Evolutionary conservation across 75 land plant species (phyloP).

Genomic region (Cupressus sempervirens): DNA sequence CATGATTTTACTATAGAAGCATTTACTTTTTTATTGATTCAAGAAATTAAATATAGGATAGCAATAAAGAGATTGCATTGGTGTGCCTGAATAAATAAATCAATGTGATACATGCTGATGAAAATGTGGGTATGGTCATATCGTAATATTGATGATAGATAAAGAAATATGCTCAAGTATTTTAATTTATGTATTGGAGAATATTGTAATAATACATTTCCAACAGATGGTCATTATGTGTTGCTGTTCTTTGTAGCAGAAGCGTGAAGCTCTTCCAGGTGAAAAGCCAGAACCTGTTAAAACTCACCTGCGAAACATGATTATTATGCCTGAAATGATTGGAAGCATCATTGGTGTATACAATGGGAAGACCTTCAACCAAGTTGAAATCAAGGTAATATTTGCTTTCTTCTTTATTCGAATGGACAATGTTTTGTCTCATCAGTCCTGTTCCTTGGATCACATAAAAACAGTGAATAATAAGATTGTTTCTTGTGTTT

Average conservation of each 20-base stretch:
- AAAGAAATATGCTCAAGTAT: too few species aligned
- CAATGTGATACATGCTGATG: neutral
- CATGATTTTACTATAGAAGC: too few species aligned
- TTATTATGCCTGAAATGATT: conserved; percentile 72
- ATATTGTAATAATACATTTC: neutral
- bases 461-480: neutral
- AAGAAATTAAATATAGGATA: neutral
- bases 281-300: conserved; percentile 68
- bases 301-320: conserved; percentile 71
- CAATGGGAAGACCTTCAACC: conserved; percentile 65
- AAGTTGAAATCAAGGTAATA: conserved; percentile 58
- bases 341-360: conserved; percentile 70
- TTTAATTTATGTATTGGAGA: neutral
- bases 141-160: neutral
- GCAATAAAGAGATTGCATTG: neutral
- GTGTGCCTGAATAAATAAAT: neutral
- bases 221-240: neutral
- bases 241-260: conserved; percentile 19
- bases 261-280: conserved; percentile 57
- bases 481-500: neutral
- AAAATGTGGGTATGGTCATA: neutral
- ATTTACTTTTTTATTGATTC: too few species aligned
- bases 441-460: neutral
- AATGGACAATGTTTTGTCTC: neutral
- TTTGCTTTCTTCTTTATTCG: neutral